Conservation (phyloP, 1,284 basidiomycete genomes). For the Pseudozyma flocculosa region DNA sequence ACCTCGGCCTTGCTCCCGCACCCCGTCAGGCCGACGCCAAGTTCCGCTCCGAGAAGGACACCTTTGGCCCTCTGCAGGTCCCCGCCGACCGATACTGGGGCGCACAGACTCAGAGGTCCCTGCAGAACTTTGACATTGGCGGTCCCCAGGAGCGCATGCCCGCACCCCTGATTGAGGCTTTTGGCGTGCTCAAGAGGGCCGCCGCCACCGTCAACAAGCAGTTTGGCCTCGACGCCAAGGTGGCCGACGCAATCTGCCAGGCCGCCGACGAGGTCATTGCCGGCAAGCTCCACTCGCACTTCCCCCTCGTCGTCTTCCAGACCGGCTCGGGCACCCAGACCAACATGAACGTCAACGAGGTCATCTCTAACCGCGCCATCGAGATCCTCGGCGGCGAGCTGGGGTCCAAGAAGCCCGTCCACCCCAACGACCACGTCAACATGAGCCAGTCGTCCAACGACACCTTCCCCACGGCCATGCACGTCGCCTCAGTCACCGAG, state of each 20-base stretch:
- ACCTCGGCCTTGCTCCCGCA: not conserved
- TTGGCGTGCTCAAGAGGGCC: slow-evolving; percentile 96
- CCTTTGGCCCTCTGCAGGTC: slow-evolving; percentile 88
- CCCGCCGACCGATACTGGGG: slow-evolving; percentile 97
- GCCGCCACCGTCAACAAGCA: slow-evolving; percentile 86
- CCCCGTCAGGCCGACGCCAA: slow-evolving; percentile 5
- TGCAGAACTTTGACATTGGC: slow-evolving; percentile 99
- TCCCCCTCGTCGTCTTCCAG: slow-evolving; percentile 98
- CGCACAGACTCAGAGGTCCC: slow-evolving; percentile 93
- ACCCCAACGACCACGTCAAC: slow-evolving; percentile 99
- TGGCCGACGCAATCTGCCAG: slow-evolving; percentile 84
- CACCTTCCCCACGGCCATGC: slow-evolving; percentile 99
- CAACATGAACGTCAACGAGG: slow-evolving; percentile 99
- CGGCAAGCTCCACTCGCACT: slow-evolving; percentile 79
- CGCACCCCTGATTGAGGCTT: slow-evolving; percentile 91
- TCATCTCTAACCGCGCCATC: slow-evolving; percentile 97
- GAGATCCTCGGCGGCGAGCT: slow-evolving; percentile 93
- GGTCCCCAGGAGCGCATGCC: slow-evolving; percentile 90
- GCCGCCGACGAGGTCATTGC: slow-evolving; percentile 98
- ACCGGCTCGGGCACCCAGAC: slow-evolving; percentile 98
- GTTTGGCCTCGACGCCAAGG: slow-evolving; percentile 86
- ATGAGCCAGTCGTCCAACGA: slow-evolving; percentile 99
- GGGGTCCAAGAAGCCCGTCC: slow-evolving; percentile 94
- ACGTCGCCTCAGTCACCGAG: slow-evolving; percentile 91
- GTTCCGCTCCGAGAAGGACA: slow-evolving; percentile 64